Conservation (phyloP, 495 filamentous ascomycete genomes). For the Friedmanniomyces simplex region DNA sequence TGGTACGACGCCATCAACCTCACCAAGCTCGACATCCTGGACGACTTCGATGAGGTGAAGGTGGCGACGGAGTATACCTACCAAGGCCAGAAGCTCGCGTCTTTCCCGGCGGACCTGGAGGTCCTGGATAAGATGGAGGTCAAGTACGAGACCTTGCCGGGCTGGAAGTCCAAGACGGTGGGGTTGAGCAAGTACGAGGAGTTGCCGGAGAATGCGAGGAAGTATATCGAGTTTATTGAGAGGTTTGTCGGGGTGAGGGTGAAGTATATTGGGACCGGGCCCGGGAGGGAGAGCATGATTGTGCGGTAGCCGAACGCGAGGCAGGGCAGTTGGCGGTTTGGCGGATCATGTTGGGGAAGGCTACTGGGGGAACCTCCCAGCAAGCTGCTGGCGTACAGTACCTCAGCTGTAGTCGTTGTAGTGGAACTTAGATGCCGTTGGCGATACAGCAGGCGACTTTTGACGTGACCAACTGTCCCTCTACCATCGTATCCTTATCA, state of each 20-base stretch:
- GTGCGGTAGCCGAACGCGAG: constrained; percentile 35
- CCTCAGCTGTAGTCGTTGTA: no score
- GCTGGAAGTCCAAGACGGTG: constrained; percentile 67
- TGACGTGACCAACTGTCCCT: no score
- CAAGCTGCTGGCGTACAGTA: no score
- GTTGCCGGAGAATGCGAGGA: constrained; percentile 61
- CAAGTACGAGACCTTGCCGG: constrained; percentile 63
- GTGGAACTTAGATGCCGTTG: no score
- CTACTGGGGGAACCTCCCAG: no score
- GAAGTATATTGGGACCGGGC: constrained; percentile 73
- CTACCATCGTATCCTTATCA: no score
- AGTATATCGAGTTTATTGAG: constrained; percentile 73
- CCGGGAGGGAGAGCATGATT: constrained; percentile 58
- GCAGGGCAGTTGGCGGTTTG: no score
- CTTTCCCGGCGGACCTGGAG: constrained; percentile 62
- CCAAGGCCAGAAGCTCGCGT: constrained; percentile 42
- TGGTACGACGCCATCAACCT: constrained; percentile 55
- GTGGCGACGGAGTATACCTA: constrained; percentile 62
- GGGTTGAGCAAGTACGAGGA: constrained; percentile 50
- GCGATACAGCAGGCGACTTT: no score
- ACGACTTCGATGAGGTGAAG: constrained; percentile 71
- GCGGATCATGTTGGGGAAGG: no score
- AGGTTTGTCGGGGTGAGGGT: constrained; percentile 59
- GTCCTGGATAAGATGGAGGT: constrained; percentile 48
- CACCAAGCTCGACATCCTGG: constrained; percentile 82